Conservation (phyloP, 2,329 filamentous ascomycete species). For the Cytospora piceicola region DNA sequence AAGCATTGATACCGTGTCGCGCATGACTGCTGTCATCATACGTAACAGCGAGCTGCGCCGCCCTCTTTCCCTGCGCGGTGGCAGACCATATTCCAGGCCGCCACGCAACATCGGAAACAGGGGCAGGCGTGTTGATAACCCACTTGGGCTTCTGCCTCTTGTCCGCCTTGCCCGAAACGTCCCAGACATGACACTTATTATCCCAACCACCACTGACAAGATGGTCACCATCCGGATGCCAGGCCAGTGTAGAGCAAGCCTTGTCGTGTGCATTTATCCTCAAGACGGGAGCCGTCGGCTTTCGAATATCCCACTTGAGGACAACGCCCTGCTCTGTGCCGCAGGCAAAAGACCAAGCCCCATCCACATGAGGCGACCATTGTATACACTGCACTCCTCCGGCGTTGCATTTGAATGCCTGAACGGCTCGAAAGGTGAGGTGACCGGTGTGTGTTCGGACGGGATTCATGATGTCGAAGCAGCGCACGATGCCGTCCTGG, state of each 20-base stretch:
- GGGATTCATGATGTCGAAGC: constrained; percentile 61
- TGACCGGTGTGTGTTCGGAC: constrained; percentile 52
- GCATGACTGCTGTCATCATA: constrained; percentile 62
- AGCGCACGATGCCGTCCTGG: constrained; percentile 65
- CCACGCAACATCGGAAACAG: constrained; percentile 64
- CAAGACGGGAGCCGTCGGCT: constrained; percentile 55
- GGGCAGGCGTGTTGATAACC: constrained; percentile 63
- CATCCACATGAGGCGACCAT: constrained; percentile 63
- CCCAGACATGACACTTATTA: constrained; percentile 67
- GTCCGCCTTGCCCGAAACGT: constrained; percentile 62
- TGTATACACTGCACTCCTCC: constrained; percentile 65
- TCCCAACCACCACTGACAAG: constrained; percentile 67
- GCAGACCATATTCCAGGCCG: constrained; percentile 68
- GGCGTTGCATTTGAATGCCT: constrained; percentile 55
- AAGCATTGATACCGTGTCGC: constrained; percentile 58
- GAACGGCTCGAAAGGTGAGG: constrained; percentile 53
- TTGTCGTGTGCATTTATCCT: constrained; percentile 66
- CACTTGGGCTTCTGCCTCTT: constrained; percentile 68
- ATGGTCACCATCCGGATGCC: constrained; percentile 71
- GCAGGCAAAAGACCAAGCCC: constrained; percentile 63
- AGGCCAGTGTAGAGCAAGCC: constrained; percentile 62
- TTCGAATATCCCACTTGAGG: constrained; percentile 67
- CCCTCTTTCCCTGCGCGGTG: constrained; percentile 61
- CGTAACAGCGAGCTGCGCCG: constrained; percentile 64
- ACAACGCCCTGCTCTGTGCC: constrained; percentile 65